These are phyloP conservation scores for Aspergillus tubingensis DNA, from an alignment of 2,329 filamentous ascomycete species.

Conservation along the genomic window DNA sequence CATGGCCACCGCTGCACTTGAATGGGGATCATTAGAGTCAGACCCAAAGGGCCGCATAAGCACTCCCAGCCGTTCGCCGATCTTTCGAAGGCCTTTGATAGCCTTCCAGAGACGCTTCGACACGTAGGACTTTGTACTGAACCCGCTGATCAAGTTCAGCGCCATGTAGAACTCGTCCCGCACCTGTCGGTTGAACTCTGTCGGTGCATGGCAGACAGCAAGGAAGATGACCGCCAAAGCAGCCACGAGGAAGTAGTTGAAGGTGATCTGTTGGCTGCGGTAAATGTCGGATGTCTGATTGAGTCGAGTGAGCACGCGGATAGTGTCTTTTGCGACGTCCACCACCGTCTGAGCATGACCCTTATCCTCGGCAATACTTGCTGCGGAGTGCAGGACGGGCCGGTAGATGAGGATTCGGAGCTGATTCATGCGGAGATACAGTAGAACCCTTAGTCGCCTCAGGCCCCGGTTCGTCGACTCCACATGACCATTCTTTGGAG, in stretches of 20 bases:
- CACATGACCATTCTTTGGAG: constrained; percentile 44
- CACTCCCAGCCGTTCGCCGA: constrained; percentile 63
- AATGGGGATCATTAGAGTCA: constrained; percentile 57
- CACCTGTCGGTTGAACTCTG: constrained; percentile 61
- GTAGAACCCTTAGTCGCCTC: constrained; percentile 75
- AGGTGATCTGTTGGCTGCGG: constrained; percentile 62
- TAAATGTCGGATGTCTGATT: constrained; percentile 66
- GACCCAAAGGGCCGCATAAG: constrained; percentile 40
- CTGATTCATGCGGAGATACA: constrained; percentile 85
- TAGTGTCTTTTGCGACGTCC: constrained; percentile 66
- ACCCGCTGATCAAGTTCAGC: constrained; percentile 63
- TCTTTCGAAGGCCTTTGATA: constrained; percentile 63
- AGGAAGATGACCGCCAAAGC: constrained; percentile 66
- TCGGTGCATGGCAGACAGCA: constrained; percentile 64
- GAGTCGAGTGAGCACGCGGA: constrained; percentile 61
- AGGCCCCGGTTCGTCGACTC: constrained; percentile 64
- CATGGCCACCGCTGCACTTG: constrained; percentile 66
- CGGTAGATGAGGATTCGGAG: constrained; percentile 88
- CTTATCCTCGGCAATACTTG: constrained; percentile 76
- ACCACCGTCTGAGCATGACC: constrained; percentile 70
- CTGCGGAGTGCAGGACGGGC: constrained; percentile 80
- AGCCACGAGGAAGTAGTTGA: constrained; percentile 68
- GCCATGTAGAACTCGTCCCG: constrained; percentile 69
- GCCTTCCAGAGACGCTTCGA: constrained; percentile 66
- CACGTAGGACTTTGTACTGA: constrained; percentile 63